Percentiles rank a stretch among this genome's conserved stretches.
Evolutionary conservation across 1,284 basidiomycete species (phyloP).

Genomic region (Rhodotorula mucilaginosa): DNA sequence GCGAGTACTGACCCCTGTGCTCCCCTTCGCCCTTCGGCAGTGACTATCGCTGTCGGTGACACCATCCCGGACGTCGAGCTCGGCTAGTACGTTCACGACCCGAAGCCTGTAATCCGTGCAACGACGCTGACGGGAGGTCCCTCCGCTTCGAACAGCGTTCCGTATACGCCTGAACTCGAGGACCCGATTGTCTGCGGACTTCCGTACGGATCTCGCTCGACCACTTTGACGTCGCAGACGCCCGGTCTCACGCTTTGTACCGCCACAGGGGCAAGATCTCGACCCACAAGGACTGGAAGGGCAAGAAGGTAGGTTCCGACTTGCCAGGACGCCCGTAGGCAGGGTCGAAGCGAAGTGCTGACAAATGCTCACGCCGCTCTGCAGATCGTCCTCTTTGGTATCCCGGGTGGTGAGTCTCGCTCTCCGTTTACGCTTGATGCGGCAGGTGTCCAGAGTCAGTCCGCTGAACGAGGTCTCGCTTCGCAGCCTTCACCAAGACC

Average conservation of each 20-base stretch:
- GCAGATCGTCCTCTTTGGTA: constrained; percentile 7
- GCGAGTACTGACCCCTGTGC: background rate
- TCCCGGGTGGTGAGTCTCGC: constrained; percentile 4
- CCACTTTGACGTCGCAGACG: constrained; percentile 51
- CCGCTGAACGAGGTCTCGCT: background rate
- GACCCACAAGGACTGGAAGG: constrained; percentile 23
- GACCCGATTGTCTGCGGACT: constrained; percentile 51
- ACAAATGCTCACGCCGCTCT: background rate
- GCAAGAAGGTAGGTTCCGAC: constrained; percentile 59
- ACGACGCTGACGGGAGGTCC: too few relatives aligned
- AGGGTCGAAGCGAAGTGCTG: background rate
- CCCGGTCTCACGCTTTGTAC: background rate
- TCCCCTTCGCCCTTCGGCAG: background rate
- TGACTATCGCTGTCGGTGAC: constrained; percentile 26
- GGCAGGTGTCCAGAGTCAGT: too few relatives aligned
- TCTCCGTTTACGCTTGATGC: background rate
- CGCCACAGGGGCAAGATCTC: constrained; percentile 62
- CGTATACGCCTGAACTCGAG: constrained; percentile 65
- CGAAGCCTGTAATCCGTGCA: too few relatives aligned
- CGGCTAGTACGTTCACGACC: background rate
- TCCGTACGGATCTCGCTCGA: constrained; percentile 55
- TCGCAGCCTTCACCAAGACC: constrained; percentile 14
- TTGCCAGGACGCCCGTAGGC: constrained; percentile 57
- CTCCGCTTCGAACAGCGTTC: constrained; percentile 48
- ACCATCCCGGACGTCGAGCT: constrained; percentile 17